Evolutionary conservation across 2,329 filamentous ascomycete species (phyloP).

Genomic region (Fusarium sp.): DNA sequence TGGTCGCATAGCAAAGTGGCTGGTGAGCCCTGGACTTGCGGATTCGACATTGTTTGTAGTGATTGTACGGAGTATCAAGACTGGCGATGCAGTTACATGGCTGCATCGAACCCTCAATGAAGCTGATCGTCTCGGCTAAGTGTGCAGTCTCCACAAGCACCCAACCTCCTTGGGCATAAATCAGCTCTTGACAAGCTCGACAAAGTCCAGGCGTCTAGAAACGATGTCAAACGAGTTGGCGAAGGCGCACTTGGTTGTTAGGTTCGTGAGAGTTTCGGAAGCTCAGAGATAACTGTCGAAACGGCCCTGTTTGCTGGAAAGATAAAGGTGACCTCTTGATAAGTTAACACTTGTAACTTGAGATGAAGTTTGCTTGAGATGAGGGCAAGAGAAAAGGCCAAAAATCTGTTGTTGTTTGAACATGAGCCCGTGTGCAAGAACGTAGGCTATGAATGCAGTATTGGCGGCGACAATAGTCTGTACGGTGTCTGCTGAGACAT

Average conservation of each 20-base stretch:
- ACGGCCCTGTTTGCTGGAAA: constrained; percentile 13
- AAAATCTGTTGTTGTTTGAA: constrained; percentile 10
- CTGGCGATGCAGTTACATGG: constrained; percentile 38
- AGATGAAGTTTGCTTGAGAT: constrained; percentile 7
- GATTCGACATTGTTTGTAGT: constrained; percentile 38
- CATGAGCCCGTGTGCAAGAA: constrained; percentile 11
- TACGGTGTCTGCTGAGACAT: constrained; percentile 37
- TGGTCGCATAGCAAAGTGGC: constrained; percentile 55
- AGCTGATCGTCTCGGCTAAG: constrained; percentile 22
- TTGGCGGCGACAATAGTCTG: constrained; percentile 33
- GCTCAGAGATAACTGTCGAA: constrained; percentile 6
- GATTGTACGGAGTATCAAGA: constrained; percentile 24
- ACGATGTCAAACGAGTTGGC: constrained; percentile 11
- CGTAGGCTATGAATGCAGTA: constrained; percentile 35
- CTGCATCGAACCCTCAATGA: constrained; percentile 21
- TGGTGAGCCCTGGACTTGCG: constrained; percentile 24
- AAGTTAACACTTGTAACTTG: constrained; percentile 13
- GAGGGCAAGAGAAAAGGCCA: constrained; percentile 5
- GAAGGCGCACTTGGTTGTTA: constrained; percentile 5
- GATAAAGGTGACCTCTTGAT: constrained; percentile 11
- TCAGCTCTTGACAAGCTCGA: constrained; percentile 5
- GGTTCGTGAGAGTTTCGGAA: constrained; percentile 3
- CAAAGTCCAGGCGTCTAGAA: constrained; percentile 5
- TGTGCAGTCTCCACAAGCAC: constrained; percentile 28
- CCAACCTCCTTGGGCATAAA: constrained; percentile 32